Evolutionary conservation across 2,329 filamentous ascomycete genomes (phyloP), one percentile per base, ranked within the genome.

Genomic region (Xylariaceae sp.): DNA sequence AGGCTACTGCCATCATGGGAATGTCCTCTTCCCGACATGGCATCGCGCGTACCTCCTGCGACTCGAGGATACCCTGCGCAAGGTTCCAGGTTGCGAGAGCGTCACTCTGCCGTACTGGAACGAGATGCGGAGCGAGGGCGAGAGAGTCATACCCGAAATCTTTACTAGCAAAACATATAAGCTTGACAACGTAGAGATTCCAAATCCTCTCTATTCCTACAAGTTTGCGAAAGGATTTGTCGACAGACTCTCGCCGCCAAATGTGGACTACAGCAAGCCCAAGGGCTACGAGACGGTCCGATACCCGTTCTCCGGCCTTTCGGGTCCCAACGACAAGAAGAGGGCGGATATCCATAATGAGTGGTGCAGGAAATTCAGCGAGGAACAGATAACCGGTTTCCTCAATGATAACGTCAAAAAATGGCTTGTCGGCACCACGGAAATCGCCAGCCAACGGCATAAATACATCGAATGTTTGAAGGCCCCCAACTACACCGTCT

Each of bases 1-100:
- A 5, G 42, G 42, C 29, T 45, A 45, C 26, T 55, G 53, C 29
- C 53, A 55, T n/a, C 53, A 51, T 44, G 53, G 48, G 5, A 47
- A 54, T 32, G 36, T 39, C 3, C 10, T 54, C n/a, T 54, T 54
- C 16, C 52, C 52, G 1, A 51, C 53, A 3, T 55, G 53, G 53
- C 53, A 55, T 32, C 48, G 48, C 9, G 48, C 53, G 4, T 55
- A 51, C 16, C 32, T 55, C 2, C 19, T 29, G 2, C 32, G 37
- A n/a, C 53, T 55, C 1, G 53, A 55, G 48, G 51, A 48, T 18
- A 30, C 53, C 15, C 44, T 51, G 9, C 48, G 48, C 16, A 51
- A 45, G 2, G 43, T 51, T 10, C 42, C 5, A 16, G 52, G 37
- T 9, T 45, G 21, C 42, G 16, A 45, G 9, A 18, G 19, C 18